Percentiles rank a stretch among this genome's conserved stretches.
Evolutionary conservation across 148 eudicot species (phyloP).

Genomic region (Fallopia convolvulus): DNA sequence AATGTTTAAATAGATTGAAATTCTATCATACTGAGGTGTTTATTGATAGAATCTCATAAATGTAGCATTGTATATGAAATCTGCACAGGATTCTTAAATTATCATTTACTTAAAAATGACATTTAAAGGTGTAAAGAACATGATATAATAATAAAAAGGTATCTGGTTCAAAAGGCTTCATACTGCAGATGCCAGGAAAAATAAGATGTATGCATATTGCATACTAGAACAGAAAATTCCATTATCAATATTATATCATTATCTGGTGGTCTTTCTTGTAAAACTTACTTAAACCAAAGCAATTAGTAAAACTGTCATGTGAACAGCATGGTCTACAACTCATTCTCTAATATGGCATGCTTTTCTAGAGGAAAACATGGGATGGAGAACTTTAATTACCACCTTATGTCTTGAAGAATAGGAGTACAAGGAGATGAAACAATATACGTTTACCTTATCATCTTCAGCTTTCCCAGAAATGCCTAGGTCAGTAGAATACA

Average conservation of each 20-base stretch:
- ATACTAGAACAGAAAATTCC: not conserved
- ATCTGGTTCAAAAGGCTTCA: not conserved
- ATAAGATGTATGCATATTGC: not conserved
- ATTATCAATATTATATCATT: not conserved
- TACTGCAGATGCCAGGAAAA: not conserved
- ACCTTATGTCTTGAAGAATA: not conserved
- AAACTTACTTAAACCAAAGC: not conserved
- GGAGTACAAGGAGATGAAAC: not conserved
- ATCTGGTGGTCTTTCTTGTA: not conserved
- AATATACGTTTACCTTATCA: slow-evolving; percentile 60
- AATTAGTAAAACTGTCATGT: not conserved
- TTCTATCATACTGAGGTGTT: not conserved
- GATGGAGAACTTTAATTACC: not conserved
- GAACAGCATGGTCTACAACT: not conserved
- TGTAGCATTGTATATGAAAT: not conserved
- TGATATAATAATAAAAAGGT: not conserved
- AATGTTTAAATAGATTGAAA: not conserved
- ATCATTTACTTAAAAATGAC: not conserved
- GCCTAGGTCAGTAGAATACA: slow-evolving; percentile 87
- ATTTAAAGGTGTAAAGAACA: not conserved
- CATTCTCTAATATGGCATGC: not conserved
- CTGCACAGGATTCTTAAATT: not conserved
- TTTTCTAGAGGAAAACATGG: not conserved
- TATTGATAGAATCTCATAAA: not conserved
- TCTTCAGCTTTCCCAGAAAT: slow-evolving; percentile 85